Base-by-base conservation (phyloP, 257 asterid genomes). In the Craterostigma plantagineum region DNA sequence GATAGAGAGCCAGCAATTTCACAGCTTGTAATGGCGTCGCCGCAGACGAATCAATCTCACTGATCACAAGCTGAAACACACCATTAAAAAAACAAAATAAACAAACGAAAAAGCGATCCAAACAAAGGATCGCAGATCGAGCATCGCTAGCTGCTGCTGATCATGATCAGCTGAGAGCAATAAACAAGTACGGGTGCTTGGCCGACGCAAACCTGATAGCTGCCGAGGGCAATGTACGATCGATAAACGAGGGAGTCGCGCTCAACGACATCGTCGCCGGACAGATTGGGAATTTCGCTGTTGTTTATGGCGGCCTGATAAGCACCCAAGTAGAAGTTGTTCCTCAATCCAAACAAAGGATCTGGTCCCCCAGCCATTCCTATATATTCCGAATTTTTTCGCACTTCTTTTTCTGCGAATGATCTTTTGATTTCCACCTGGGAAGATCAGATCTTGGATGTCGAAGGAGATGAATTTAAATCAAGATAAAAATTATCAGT, bases 11-110 rank as follows among this genome's bases (percentile, higher is more conserved):
- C 1, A 82, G 77, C 71, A 87, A 62, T 63, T 87, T 87, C 53
- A 82, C 93, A 34, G 98, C 98, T 70, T 87, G 98, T 55, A 79
- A 95, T 38, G 95, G 91, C 54, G 95, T 87, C 11, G 98, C 74
- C 9, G 98, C 93, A 14, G 98, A 79, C 16, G 78, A 68, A 59
- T 82, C 91, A 55, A 87, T 79, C 92, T 87, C 98, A 55, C 63
- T 70, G 9, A 87, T 72, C 71, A 82, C 98, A 36, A 82, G 91
- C 95, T 83, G 30, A 23, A 23, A 23, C n/a, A 23, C 62, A 49
- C 43, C 46, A 23, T n/a, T n/a, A 23, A 23, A 23, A 44, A 38
- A 27, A 36, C 14, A 11, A 44, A 7, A 38, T 3, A 35, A 2
- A 18, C 30, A 12, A 14, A 48, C 15, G 27, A 43, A 13, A n/a